Evolutionary conservation across 2,329 filamentous ascomycete species (phyloP).

Genomic region (Calonectria pseudoturangicola): DNA sequence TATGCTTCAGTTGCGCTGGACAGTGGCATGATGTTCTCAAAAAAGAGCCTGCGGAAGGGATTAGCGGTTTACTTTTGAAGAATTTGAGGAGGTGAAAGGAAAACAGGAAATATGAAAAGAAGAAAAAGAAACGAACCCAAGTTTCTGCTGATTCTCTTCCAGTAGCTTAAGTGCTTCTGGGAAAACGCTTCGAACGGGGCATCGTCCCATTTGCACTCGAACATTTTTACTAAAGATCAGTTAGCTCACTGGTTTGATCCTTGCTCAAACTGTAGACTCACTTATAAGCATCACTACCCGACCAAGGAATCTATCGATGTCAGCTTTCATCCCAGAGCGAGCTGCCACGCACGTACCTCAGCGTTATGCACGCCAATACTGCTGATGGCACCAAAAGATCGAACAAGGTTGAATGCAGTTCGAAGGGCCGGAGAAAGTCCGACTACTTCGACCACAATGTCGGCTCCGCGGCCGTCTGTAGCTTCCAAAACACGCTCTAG

Average conservation of each 20-base stretch:
- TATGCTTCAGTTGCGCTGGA: constrained; percentile 2
- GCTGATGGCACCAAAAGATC: constrained; percentile 83
- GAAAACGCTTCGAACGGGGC: constrained; percentile 83
- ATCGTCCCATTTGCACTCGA: constrained; percentile 84
- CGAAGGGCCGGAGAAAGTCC: constrained; percentile 81
- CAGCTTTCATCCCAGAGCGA: constrained; percentile 13
- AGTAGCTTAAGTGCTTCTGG: background rate
- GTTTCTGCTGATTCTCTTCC: constrained; percentile 6
- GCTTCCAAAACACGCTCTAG: constrained; percentile 81
- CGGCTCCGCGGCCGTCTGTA: constrained; percentile 88
- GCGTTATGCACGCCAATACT: constrained; percentile 86
- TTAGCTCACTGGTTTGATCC: constrained; percentile 48
- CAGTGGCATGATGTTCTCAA: constrained; percentile 16
- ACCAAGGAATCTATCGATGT: constrained; percentile 76
- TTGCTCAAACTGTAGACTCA: constrained; percentile 55
- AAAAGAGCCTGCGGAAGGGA: background rate
- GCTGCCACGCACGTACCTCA: constrained; percentile 69
- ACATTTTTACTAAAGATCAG: constrained; percentile 78
- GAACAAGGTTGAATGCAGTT: constrained; percentile 82
- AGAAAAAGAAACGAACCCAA: background rate
- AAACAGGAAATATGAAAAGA: background rate
- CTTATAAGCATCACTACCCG: constrained; percentile 77
- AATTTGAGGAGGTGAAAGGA: too few species aligned
- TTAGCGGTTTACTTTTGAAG: background rate
- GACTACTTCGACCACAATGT: constrained; percentile 90